phyloP scores from a whole-genome alignment of 805 yeast species.

The Ogataea wickerhamii region DNA sequence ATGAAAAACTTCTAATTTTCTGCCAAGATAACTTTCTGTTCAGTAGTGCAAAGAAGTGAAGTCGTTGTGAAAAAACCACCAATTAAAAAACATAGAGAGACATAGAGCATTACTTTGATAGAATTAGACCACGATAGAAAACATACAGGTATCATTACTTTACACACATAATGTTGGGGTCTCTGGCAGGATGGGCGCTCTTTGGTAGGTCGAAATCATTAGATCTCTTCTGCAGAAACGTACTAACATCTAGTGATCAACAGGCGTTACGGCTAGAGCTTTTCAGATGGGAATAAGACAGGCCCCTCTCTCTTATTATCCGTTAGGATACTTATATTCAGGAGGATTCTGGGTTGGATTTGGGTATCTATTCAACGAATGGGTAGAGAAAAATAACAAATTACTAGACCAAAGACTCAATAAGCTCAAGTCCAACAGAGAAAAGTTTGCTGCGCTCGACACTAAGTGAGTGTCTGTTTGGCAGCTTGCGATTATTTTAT shows the following conservation, averaged over 20 bases:
- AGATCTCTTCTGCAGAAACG: neutral
- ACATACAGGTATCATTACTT: too few relatives aligned
- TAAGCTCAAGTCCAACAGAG: conserved; percentile 37
- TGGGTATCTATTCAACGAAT: conserved; percentile 37
- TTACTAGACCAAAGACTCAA: conserved; percentile 36
- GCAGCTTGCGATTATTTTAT: conserved; percentile 5
- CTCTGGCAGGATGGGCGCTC: conserved; percentile 36
- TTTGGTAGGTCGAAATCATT: conserved; percentile 30
- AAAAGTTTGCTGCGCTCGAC: conserved; percentile 15
- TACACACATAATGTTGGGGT: conserved; percentile 8
- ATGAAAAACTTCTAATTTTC: too few relatives aligned
- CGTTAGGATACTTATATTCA: conserved; percentile 40
- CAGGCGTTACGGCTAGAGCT: conserved; percentile 41
- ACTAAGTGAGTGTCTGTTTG: conserved; percentile 15
- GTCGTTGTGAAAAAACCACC: conserved; percentile 1
- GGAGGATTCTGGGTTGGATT: conserved; percentile 43
- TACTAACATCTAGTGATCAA: conserved; percentile 2
- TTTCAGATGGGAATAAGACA: conserved; percentile 43
- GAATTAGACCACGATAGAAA: too few relatives aligned
- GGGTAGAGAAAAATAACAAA: conserved; percentile 38
- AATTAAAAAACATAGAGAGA: neutral
- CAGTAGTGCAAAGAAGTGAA: too few relatives aligned
- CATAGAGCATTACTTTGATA: neutral
- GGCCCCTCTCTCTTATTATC: conserved; percentile 36
- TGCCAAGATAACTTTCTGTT: too few relatives aligned